A percentile compares a stretch with the other conserved stretches of the same genome.
Conservation (phyloP, 2,329 filamentous ascomycete species). For the Penicillium sp. region DNA sequence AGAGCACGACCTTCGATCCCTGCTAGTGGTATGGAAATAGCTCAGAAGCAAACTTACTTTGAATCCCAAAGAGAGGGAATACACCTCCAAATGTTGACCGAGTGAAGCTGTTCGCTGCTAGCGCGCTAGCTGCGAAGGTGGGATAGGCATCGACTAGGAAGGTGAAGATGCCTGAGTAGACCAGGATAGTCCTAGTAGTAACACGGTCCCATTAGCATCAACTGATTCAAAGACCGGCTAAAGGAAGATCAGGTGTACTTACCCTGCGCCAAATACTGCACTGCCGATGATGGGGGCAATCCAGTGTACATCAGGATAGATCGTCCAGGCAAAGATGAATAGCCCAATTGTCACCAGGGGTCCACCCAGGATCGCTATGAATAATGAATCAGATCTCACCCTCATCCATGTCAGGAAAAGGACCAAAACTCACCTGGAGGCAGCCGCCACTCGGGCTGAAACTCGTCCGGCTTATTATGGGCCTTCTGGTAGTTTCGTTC, state of each 20-base stretch:
- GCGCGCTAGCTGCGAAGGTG: slow-evolving; percentile 51
- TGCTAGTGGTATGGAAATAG: not conserved
- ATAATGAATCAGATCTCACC: slow-evolving; percentile 6
- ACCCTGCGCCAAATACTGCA: slow-evolving; percentile 65
- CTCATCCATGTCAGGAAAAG: not conserved
- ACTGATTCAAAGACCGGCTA: not conserved
- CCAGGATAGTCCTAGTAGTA: slow-evolving; percentile 60
- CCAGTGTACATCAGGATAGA: slow-evolving; percentile 67
- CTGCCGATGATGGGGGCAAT: slow-evolving; percentile 70
- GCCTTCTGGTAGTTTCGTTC: slow-evolving; percentile 36
- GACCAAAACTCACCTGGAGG: slow-evolving; percentile 53
- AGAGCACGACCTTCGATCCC: slow-evolving; percentile 9
- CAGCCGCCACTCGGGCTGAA: slow-evolving; percentile 82
- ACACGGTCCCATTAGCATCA: slow-evolving; percentile 23
- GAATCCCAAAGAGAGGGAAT: slow-evolving; percentile 69
- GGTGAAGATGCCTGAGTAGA: slow-evolving; percentile 80
- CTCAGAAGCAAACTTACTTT: slow-evolving; percentile 34
- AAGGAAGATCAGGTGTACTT: slow-evolving; percentile 36
- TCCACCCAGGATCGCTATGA: slow-evolving; percentile 60
- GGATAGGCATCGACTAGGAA: slow-evolving; percentile 66
- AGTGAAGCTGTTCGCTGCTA: slow-evolving; percentile 78
- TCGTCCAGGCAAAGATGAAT: slow-evolving; percentile 87
- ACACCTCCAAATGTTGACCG: slow-evolving; percentile 73
- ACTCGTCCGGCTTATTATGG: slow-evolving; percentile 40
- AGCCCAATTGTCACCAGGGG: slow-evolving; percentile 72